A percentile compares a stretch with the other conserved stretches of the same genome.
phyloP scores from a whole-genome alignment of 2,329 filamentous ascomycete species.

The Colletotrichum caudatum region DNA sequence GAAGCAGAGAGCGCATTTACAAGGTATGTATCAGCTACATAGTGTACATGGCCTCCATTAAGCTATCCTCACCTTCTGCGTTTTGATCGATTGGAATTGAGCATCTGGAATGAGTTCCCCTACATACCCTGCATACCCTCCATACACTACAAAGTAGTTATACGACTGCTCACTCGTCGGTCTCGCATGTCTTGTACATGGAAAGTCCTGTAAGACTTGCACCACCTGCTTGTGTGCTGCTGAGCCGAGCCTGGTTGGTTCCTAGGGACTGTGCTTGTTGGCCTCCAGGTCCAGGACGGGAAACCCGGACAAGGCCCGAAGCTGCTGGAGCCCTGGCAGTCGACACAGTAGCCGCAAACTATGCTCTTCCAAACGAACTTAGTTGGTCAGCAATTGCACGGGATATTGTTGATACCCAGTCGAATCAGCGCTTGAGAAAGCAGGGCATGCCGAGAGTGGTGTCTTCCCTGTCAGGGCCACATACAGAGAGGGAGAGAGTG shows the following conservation, averaged over 20 bases:
- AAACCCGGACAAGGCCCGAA: neutral
- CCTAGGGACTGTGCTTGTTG: neutral
- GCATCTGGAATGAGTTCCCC: neutral
- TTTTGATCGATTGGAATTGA: neutral
- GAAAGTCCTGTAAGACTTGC: neutral
- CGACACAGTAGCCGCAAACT: conserved; percentile 3
- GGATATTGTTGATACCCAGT: neutral
- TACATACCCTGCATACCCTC: neutral
- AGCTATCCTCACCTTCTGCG: conserved; percentile 1
- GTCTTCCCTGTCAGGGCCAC: neutral
- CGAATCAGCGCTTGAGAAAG: neutral
- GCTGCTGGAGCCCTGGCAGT: neutral
- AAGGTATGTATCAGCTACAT: conserved; percentile 22
- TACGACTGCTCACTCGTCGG: neutral
- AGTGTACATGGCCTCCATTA: conserved; percentile 7
- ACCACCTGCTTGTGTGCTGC: neutral
- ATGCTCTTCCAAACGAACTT: neutral
- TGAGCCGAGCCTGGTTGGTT: neutral
- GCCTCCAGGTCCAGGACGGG: neutral
- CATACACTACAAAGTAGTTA: no score
- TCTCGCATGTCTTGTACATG: neutral
- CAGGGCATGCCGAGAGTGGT: neutral
- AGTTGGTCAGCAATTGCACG: neutral
- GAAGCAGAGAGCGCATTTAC: neutral
- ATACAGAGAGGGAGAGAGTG: no score